A percentile compares a stretch with the other conserved stretches of the same genome.
phyloP scores from a whole-genome alignment of 2,329 filamentous ascomycete species.

The Fusarium sp. region DNA sequence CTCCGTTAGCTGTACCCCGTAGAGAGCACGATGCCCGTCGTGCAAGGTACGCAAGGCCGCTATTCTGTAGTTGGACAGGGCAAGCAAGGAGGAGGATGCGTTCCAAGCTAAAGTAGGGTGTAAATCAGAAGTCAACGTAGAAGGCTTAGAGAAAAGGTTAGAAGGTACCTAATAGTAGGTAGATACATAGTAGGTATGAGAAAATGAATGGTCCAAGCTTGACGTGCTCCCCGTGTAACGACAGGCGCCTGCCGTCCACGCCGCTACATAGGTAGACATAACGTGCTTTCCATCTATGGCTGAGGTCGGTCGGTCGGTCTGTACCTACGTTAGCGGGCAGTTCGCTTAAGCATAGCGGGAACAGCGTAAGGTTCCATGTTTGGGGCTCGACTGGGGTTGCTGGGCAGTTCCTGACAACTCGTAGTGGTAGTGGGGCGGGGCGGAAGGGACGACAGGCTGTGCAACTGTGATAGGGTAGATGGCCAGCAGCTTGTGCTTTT shows the following conservation, averaged over 20 bases:
- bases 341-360: constrained; percentile 46
- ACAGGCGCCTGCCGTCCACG: constrained; percentile 18
- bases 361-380: constrained; percentile 29
- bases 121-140: background rate
- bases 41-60: background rate
- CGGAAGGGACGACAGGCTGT: constrained; percentile 31
- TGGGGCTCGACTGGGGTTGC: constrained; percentile 37
- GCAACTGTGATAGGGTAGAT: constrained; percentile 36
- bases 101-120: background rate
- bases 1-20: constrained; percentile 1
- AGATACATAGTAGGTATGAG: background rate
- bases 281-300: constrained; percentile 17
- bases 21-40: constrained; percentile 11
- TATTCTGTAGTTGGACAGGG: constrained; percentile 7
- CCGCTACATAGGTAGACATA: constrained; percentile 1
- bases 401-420: constrained; percentile 1
- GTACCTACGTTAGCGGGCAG: constrained; percentile 33
- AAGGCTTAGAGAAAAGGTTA: constrained; percentile 22
- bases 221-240: constrained; percentile 14
- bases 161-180: too few relatives aligned
- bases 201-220: constrained; percentile 18
- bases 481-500: constrained; percentile 33
- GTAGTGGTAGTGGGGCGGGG: constrained; percentile 5
- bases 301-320: background rate
- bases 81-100: constrained; percentile 18